Conservation (phyloP, 257 asterid genomes). For the Marsdenia floribunda region DNA sequence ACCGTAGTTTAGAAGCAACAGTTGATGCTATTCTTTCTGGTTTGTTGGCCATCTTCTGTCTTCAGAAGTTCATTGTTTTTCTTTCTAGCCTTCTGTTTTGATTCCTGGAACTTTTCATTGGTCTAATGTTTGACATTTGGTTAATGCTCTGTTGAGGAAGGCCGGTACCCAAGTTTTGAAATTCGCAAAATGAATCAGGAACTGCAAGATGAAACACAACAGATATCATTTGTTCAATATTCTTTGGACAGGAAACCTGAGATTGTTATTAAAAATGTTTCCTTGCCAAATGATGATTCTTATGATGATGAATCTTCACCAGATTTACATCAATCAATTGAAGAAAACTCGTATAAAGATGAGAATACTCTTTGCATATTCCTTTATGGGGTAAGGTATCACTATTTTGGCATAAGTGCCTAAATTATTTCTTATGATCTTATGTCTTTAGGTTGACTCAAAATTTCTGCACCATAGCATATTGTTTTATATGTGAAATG, state of each 20-base stretch:
- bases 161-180: slow-evolving; percentile 69
- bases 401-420: background rate
- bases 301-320: slow-evolving; percentile 19
- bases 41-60: slow-evolving; percentile 23
- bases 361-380: slow-evolving; percentile 53
- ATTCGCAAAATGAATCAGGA: slow-evolving; percentile 58
- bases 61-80: background rate
- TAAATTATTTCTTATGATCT: background rate
- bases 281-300: slow-evolving; percentile 16
- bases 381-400: slow-evolving; percentile 83
- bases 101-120: slow-evolving; percentile 12
- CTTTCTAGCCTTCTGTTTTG: slow-evolving; percentile 3
- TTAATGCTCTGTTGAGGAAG: slow-evolving; percentile 37
- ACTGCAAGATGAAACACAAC: slow-evolving; percentile 28
- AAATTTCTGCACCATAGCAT: background rate
- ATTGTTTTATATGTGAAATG: background rate
- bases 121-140: slow-evolving; percentile 12
- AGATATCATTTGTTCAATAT: slow-evolving; percentile 24
- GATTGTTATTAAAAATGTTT: slow-evolving; percentile 28
- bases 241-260: slow-evolving; percentile 31
- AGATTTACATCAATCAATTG: slow-evolving; percentile 10
- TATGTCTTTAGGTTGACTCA: background rate
- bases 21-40: slow-evolving; percentile 91
- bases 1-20: slow-evolving; percentile 76
- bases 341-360: slow-evolving; percentile 34